A percentile compares a stretch with the other conserved stretches of the same genome.
These are phyloP conservation scores for Calycina herbarum DNA, from an alignment of 2,329 filamentous ascomycete species.

Conservation along the genomic window DNA sequence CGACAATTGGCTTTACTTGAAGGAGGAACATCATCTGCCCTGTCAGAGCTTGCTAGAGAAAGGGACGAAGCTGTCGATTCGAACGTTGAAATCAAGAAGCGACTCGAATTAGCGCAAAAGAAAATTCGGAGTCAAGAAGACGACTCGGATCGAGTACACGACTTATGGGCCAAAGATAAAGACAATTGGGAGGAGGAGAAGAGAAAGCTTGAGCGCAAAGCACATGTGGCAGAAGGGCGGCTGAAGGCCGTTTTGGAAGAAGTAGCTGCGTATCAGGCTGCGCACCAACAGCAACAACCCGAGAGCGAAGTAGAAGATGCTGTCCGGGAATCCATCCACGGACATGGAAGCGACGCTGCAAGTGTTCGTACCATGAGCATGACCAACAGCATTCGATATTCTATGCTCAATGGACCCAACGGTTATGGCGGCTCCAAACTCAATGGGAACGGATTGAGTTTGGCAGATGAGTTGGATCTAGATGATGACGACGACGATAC, in stretches of 20 bases:
- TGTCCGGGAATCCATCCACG: constrained; percentile 54
- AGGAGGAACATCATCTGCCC: constrained; percentile 80
- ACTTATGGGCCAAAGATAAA: constrained; percentile 81
- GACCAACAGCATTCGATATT: constrained; percentile 72
- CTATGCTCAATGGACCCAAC: constrained; percentile 60
- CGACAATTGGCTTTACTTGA: constrained; percentile 85
- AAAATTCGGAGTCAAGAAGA: constrained; percentile 79
- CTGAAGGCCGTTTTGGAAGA: constrained; percentile 84
- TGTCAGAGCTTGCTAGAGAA: constrained; percentile 81
- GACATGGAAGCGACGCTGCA: constrained; percentile 61
- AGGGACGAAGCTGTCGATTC: constrained; percentile 79
- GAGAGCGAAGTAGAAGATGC: constrained; percentile 63
- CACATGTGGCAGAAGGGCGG: constrained; percentile 87
- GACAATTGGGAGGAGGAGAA: constrained; percentile 82
- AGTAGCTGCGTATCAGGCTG: constrained; percentile 68
- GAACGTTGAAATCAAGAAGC: constrained; percentile 69
- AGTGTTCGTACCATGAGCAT: constrained; percentile 76
- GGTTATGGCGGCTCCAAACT: constrained; percentile 53
- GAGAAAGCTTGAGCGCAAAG: constrained; percentile 76
- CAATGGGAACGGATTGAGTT: constrained; percentile 70
- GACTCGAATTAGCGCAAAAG: constrained; percentile 76
- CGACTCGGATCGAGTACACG: constrained; percentile 74
- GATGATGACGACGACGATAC: constrained; percentile 74
- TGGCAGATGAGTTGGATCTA: constrained; percentile 89
- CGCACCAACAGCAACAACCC: constrained; percentile 47